Conservation (phyloP, 2,329 filamentous ascomycete species). For the Paramyrothecium roridum region DNA sequence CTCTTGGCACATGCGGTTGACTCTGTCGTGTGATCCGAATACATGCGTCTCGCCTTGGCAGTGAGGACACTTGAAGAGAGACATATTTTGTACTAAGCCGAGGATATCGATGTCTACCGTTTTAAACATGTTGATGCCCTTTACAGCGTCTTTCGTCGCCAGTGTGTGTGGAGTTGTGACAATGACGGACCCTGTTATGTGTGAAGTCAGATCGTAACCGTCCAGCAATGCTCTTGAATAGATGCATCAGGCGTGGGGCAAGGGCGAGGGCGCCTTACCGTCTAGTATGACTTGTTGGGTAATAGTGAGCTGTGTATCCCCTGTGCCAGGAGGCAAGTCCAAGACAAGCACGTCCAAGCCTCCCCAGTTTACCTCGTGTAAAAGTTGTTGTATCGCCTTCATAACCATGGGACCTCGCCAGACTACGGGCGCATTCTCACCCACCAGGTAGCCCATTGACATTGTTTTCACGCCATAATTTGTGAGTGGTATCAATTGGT, state of each 20-base stretch:
- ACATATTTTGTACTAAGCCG: slow-evolving; percentile 92
- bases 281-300: slow-evolving; percentile 90
- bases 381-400: slow-evolving; percentile 91
- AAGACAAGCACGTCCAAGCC: slow-evolving; percentile 84
- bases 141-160: slow-evolving; percentile 85
- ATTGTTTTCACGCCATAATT: slow-evolving; percentile 97
- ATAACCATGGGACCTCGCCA: slow-evolving; percentile 98
- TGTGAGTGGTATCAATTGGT: slow-evolving; percentile 79
- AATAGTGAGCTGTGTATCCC: slow-evolving; percentile 95
- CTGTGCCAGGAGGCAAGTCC: slow-evolving; percentile 90
- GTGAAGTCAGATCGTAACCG: background rate
- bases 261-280: too few relatives aligned
- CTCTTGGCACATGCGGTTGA: slow-evolving; percentile 66
- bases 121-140: slow-evolving; percentile 89
- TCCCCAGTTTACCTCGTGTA: slow-evolving; percentile 94
- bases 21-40: slow-evolving; percentile 66
- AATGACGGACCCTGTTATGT: slow-evolving; percentile 66
- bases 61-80: slow-evolving; percentile 74
- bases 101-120: slow-evolving; percentile 78
- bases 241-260: too few relatives aligned
- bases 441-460: slow-evolving; percentile 95
- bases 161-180: slow-evolving; percentile 93
- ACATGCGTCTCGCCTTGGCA: slow-evolving; percentile 73
- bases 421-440: slow-evolving; percentile 76
- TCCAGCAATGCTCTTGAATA: slow-evolving; percentile 2